Evolutionary conservation across 148 eudicot genomes (phyloP), one percentile per base, ranked within the genome.

Genomic region (Mesembryanthemum crystallinum): DNA sequence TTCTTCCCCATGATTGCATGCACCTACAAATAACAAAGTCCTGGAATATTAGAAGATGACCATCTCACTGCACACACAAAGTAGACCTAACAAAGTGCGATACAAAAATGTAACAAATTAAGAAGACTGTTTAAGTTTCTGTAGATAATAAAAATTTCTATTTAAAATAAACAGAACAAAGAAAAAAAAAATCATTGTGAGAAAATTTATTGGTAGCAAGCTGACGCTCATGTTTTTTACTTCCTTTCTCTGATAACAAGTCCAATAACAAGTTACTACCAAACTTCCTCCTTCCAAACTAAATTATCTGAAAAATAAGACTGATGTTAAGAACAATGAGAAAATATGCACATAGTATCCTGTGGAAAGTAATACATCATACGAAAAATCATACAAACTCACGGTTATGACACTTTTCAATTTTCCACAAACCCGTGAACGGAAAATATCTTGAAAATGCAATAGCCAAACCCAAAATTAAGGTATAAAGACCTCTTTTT

Each of bases 1-100:
- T 96, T 96, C 84, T 92, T 92, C 73, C 99, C 99, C 99, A 96
- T 96, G 45, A 96, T 82, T 77, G 92, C 91, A 78, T 96, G 99
- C 73, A 91, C 86, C 99, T 96, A 80, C 81, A 68, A 21, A 78
- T 80, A 73, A 55, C 61, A 82, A 7, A 51, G 57, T 29, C 27
- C 32, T 51, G 17, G 11, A 60, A 20, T 52, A 80, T 81, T 29
- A 80, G 74, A 69, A 32, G 20, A 8, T 18, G 51, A 25, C 8
- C n/a, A 29, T 32, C 62, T 52, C 51, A 37, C 30, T 21, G 23
- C 64, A 52, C 21, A 52, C 57, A 52, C 15, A 52, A 28, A 10
- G 20, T 24, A 37, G 8, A 67, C 52, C 25, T 42, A 32, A 18
- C 12, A 11, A 13, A 65, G 43, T 23, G 42, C 15, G 8, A 7